Percentiles rank a stretch among this genome's conserved stretches.
phyloP scores from a whole-genome alignment of 2,329 filamentous ascomycete species.

The Verticillium alfalfae region DNA sequence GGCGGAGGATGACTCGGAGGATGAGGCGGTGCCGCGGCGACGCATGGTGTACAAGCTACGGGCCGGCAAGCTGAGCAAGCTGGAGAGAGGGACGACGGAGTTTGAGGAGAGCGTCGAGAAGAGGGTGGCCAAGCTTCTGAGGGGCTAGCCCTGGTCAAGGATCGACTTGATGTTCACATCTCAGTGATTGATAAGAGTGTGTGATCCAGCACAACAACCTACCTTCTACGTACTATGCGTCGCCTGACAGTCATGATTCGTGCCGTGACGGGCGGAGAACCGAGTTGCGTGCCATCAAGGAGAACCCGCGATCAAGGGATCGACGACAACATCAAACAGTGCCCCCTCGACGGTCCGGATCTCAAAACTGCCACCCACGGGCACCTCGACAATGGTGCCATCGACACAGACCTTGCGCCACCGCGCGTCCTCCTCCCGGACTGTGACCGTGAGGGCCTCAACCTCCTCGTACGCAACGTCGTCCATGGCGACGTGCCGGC shows the following conservation, averaged over 20 bases:
- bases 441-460: slow-evolving; percentile 60
- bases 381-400: slow-evolving; percentile 75
- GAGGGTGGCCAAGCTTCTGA: slow-evolving; percentile 41
- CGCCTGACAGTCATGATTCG: no score
- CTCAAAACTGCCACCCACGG: slow-evolving; percentile 64
- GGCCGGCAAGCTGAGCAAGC: slow-evolving; percentile 45
- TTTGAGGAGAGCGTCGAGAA: slow-evolving; percentile 62
- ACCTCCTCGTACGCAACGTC: slow-evolving; percentile 68
- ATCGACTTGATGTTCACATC: no score
- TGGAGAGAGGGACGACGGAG: slow-evolving; percentile 57
- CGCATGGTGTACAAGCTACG: slow-evolving; percentile 57
- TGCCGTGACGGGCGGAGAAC: no score
- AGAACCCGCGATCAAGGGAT: slow-evolving; percentile 7
- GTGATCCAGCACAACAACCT: no score
- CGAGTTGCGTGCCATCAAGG: neutral
- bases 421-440: slow-evolving; percentile 59
- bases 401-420: slow-evolving; percentile 92
- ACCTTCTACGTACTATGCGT: no score
- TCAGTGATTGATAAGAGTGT: no score
- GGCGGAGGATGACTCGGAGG: slow-evolving; percentile 37
- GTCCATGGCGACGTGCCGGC: slow-evolving; percentile 50
- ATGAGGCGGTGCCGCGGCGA: slow-evolving; percentile 37
- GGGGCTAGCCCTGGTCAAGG: neutral
- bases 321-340: slow-evolving; percentile 39
- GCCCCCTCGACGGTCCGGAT: slow-evolving; percentile 44